These are phyloP conservation scores for Zygotorulaspora florentina DNA, from an alignment of 805 yeast genomes.

Conservation along the genomic window DNA sequence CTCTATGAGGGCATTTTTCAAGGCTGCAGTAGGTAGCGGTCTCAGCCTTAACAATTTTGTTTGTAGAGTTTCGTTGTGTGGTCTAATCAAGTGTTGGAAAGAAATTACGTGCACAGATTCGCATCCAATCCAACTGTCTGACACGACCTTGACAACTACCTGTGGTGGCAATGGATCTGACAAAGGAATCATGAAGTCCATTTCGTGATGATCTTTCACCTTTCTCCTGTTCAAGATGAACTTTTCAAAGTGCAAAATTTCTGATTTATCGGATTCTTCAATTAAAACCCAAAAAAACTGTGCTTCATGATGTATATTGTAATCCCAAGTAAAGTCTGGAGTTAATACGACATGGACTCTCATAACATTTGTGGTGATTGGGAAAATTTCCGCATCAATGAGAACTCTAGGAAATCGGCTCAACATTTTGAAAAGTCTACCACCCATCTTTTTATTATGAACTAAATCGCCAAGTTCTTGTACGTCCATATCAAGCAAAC, in stretches of 20 bases:
- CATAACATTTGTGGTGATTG: conserved; percentile 83
- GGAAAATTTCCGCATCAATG: conserved; percentile 80
- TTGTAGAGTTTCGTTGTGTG: conserved; percentile 79
- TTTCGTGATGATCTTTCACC: conserved; percentile 52
- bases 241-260: conserved; percentile 77
- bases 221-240: conserved; percentile 62
- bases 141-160: conserved; percentile 68
- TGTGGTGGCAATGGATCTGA: conserved; percentile 89
- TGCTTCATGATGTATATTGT: conserved; percentile 69
- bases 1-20: conserved; percentile 65
- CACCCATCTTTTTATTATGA: conserved; percentile 75
- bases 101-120: conserved; percentile 74
- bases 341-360: conserved; percentile 65
- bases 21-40: conserved; percentile 80
- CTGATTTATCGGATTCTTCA: conserved; percentile 73
- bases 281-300: conserved; percentile 91
- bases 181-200: conserved; percentile 91
- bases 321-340: conserved; percentile 86
- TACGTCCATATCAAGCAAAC: conserved; percentile 65
- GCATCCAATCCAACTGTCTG: conserved; percentile 88
- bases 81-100: conserved; percentile 84
- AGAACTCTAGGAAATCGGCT: conserved; percentile 71
- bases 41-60: conserved; percentile 76
- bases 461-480: conserved; percentile 85
- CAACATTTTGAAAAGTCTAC: conserved; percentile 51